These are phyloP conservation scores for Eruca vesicaria DNA, from an alignment of 441 rosid species.

Conservation along the genomic window DNA sequence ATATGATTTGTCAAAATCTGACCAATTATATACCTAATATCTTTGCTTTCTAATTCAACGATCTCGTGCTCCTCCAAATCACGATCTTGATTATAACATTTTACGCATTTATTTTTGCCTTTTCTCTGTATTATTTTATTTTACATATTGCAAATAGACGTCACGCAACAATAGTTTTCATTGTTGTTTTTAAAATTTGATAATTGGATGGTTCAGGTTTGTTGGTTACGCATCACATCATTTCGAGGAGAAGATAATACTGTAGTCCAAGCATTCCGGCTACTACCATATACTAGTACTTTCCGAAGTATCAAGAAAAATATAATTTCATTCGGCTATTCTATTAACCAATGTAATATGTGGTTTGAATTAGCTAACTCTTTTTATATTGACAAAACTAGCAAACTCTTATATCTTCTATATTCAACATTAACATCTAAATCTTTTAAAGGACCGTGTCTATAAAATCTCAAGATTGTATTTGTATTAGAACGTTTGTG, in stretches of 20 bases:
- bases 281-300: background rate
- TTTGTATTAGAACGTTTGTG: no score
- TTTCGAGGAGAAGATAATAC: background rate
- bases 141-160: constrained; percentile 10
- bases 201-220: constrained; percentile 8
- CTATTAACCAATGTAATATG: background rate
- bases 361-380: background rate
- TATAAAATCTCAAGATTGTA: background rate
- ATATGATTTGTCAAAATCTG: constrained; percentile 18
- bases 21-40: constrained; percentile 11
- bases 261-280: background rate
- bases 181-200: background rate
- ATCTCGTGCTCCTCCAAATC: constrained; percentile 16
- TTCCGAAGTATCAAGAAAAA: background rate
- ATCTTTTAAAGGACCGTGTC: background rate
- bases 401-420: background rate
- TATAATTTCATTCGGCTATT: background rate
- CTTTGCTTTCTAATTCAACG: constrained; percentile 2
- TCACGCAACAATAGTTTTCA: constrained; percentile 26
- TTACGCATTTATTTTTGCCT: background rate
- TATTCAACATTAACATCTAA: no score
- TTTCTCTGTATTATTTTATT: background rate
- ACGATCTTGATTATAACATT: background rate
- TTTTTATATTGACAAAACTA: background rate
- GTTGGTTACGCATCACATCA: constrained; percentile 24